phyloP scores from a whole-genome alignment of 805 yeast species.

The Saccharomycopsis malanga region DNA sequence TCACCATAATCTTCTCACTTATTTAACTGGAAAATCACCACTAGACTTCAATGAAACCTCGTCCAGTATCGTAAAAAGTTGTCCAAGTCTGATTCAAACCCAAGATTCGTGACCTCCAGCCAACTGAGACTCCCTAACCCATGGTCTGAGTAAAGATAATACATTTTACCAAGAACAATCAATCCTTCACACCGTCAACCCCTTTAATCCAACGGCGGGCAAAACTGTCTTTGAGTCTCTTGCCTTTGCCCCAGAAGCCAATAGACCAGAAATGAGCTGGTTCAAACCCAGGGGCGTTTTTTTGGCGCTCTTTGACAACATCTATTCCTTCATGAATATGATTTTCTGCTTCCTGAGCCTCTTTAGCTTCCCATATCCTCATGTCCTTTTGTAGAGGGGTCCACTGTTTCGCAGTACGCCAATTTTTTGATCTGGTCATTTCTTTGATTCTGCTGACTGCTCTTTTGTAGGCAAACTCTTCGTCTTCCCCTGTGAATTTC shows the following conservation, averaged over 20 bases:
- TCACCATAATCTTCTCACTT: too few relatives aligned
- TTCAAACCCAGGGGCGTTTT: constrained; percentile 36
- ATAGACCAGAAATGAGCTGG: constrained; percentile 60
- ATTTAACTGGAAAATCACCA: too few relatives aligned
- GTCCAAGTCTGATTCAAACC: too few relatives aligned
- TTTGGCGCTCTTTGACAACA: background rate
- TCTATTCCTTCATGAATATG: background rate
- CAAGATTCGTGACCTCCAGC: too few relatives aligned
- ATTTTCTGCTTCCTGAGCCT: constrained; percentile 5
- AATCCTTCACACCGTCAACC: background rate
- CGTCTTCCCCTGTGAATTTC: constrained; percentile 73
- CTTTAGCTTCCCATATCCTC: constrained; percentile 53
- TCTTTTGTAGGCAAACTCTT: constrained; percentile 62
- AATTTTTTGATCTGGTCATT: constrained; percentile 45
- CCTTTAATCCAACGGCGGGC: constrained; percentile 53
- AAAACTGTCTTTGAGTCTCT: constrained; percentile 43
- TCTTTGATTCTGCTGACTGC: constrained; percentile 61
- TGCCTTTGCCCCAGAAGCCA: constrained; percentile 53
- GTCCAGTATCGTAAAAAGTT: too few relatives aligned
- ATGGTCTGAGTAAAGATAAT: too few relatives aligned
- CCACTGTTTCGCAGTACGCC: constrained; percentile 50
- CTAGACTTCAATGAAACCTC: too few relatives aligned
- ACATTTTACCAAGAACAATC: too few relatives aligned
- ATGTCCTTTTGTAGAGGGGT: constrained; percentile 42
- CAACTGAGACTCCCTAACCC: too few relatives aligned